Conservation (phyloP, 805 yeast genomes). For the Kazachstania taianensis region DNA sequence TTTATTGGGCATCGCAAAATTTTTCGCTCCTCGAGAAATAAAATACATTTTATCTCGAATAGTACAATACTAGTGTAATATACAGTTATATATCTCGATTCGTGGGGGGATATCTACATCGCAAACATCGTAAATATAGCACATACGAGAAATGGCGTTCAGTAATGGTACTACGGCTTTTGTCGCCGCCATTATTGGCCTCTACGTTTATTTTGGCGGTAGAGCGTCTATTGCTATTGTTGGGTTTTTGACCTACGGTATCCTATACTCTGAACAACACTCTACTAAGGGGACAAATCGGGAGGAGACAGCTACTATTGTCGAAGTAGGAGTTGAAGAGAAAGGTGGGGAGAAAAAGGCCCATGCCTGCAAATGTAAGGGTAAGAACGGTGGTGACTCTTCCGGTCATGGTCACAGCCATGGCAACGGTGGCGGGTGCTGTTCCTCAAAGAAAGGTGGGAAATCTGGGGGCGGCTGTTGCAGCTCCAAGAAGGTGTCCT, state of each 20-base stretch:
- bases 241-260: constrained; percentile 18
- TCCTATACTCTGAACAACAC: constrained; percentile 14
- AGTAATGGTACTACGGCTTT: background rate
- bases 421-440: constrained; percentile 12
- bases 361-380: constrained; percentile 15
- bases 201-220: constrained; percentile 26
- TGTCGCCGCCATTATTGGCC: background rate
- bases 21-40: too few relatives aligned
- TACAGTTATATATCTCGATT: background rate
- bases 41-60: too few relatives aligned
- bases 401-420: too few relatives aligned
- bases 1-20: too few relatives aligned
- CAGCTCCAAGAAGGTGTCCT: background rate
- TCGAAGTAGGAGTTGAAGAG: constrained; percentile 1
- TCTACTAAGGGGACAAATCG: too few relatives aligned
- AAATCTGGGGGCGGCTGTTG: constrained; percentile 2
- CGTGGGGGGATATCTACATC: background rate
- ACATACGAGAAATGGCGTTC: constrained; percentile 1
- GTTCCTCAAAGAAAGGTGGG: constrained; percentile 12
- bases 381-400: constrained; percentile 5
- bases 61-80: too few relatives aligned
- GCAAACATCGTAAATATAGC: too few relatives aligned
- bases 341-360: constrained; percentile 1
- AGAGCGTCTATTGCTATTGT: constrained; percentile 29
- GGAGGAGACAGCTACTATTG: too few relatives aligned